These are phyloP conservation scores for Aphanomyces stellatus DNA, from an alignment of 352 stramenopile genomes.

Conservation along the genomic window DNA sequence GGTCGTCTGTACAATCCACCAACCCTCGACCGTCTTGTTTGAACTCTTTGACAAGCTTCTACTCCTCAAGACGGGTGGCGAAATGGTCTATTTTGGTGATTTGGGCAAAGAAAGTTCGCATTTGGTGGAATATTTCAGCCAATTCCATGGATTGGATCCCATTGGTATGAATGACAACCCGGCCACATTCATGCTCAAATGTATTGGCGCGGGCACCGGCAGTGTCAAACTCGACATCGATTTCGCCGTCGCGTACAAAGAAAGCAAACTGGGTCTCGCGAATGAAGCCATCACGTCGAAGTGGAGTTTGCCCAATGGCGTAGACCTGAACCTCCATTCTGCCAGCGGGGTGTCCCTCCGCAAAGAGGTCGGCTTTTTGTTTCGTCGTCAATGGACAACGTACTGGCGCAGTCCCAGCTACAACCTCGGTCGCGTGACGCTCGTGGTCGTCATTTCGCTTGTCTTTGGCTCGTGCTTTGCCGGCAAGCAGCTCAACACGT, in stretches of 20 bases:
- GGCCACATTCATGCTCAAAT: constrained; percentile 83
- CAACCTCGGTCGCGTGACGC: constrained; percentile 67
- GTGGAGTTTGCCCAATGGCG: constrained; percentile 6
- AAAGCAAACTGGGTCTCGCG: constrained; percentile 19
- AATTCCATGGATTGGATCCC: constrained; percentile 20
- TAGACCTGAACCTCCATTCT: constrained; percentile 22
- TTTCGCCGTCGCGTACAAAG: neutral
- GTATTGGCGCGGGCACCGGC: constrained; percentile 34
- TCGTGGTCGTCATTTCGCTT: constrained; percentile 66
- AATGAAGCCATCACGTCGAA: constrained; percentile 25
- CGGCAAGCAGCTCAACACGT: neutral
- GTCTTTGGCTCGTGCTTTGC: constrained; percentile 35
- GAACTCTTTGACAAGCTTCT: constrained; percentile 58
- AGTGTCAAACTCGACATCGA: constrained; percentile 49
- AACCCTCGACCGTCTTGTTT: constrained; percentile 68
- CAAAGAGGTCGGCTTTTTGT: constrained; percentile 28
- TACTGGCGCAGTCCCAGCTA: constrained; percentile 73
- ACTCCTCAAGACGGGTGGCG: constrained; percentile 45
- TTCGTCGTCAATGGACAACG: constrained; percentile 48
- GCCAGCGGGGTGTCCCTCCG: constrained; percentile 34
- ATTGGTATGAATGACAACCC: constrained; percentile 71
- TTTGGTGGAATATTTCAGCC: constrained; percentile 57
- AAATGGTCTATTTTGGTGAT: constrained; percentile 85
- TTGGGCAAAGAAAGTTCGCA: constrained; percentile 39
- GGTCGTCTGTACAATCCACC: constrained; percentile 77